Percentiles rank a stretch among this genome's conserved stretches.
Conservation (phyloP, 1,284 basidiomycete genomes). For the Tetrapyrgos nigripes region DNA sequence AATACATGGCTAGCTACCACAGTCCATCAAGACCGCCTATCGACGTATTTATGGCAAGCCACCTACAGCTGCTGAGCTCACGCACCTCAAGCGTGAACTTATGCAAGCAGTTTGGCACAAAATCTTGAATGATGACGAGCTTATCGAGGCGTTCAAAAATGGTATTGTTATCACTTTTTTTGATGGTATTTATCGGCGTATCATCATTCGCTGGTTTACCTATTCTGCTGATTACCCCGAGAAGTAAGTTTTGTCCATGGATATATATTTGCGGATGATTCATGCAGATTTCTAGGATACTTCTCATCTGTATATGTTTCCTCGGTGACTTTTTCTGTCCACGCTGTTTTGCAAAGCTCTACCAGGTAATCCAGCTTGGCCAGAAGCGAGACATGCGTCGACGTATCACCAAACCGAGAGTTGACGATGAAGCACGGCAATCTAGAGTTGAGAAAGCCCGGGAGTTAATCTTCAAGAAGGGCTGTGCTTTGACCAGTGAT, state of each 20-base stretch:
- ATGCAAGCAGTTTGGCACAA: constrained; percentile 37
- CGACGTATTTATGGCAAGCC: constrained; percentile 13
- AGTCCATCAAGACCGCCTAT: constrained; percentile 29
- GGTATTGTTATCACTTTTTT: constrained; percentile 35
- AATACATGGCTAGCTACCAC: constrained; percentile 21
- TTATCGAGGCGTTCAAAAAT: constrained; percentile 36
- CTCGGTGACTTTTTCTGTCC: constrained; percentile 1
- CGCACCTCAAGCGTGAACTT: constrained; percentile 34
- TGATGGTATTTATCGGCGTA: constrained; percentile 30
- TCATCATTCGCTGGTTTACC: constrained; percentile 35
- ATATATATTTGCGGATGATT: not conserved
- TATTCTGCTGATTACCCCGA: constrained; percentile 44
- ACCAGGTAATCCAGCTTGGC: not conserved
- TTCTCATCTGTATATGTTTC: constrained; percentile 20
- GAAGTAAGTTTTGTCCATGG: constrained; percentile 30
- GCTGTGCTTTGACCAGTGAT: constrained; percentile 15
- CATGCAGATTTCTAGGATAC: constrained; percentile 29
- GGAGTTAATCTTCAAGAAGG: constrained; percentile 19
- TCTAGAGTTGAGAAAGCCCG: constrained; percentile 9
- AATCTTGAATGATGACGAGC: constrained; percentile 30
- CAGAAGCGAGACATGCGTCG: not conserved
- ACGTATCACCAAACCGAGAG: constrained; percentile 14
- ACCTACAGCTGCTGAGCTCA: constrained; percentile 23
- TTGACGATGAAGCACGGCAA: constrained; percentile 3
- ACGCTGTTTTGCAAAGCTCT: not conserved